Conservation (phyloP, 108 stramenopile genomes). For the Nannochloropsis gaditana region DNA sequence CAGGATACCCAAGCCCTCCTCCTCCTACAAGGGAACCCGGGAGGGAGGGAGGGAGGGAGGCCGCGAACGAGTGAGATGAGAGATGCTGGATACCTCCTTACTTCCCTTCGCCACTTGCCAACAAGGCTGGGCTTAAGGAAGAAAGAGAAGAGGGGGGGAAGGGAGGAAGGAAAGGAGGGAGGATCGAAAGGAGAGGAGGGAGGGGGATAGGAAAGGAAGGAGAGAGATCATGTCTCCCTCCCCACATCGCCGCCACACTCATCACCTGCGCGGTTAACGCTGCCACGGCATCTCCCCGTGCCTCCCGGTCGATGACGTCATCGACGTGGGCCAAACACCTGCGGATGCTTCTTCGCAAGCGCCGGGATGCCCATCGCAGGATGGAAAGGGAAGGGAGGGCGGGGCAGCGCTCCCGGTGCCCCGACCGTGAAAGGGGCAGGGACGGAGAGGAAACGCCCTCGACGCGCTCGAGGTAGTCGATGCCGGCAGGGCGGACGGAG, state of each 20-base stretch:
- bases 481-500: not conserved
- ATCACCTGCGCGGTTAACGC: not conserved
- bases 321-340: not conserved
- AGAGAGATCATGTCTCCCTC: not conserved
- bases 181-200: not conserved
- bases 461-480: not conserved
- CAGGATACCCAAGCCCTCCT: not conserved
- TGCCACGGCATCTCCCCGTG: not conserved
- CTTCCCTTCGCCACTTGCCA: no score
- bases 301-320: not conserved
- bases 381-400: not conserved
- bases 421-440: not conserved
- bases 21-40: not conserved
- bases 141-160: not conserved
- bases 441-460: not conserved
- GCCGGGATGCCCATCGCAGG: not conserved
- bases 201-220: not conserved
- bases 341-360: not conserved
- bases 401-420: not conserved
- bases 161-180: not conserved
- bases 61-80: no score
- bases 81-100: no score
- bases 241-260: not conserved
- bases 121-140: no score
- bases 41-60: slow-evolving; percentile 10